These are phyloP conservation scores for Annulohypoxylon maeteangense DNA, from an alignment of 495 filamentous ascomycete species.

Conservation along the genomic window DNA sequence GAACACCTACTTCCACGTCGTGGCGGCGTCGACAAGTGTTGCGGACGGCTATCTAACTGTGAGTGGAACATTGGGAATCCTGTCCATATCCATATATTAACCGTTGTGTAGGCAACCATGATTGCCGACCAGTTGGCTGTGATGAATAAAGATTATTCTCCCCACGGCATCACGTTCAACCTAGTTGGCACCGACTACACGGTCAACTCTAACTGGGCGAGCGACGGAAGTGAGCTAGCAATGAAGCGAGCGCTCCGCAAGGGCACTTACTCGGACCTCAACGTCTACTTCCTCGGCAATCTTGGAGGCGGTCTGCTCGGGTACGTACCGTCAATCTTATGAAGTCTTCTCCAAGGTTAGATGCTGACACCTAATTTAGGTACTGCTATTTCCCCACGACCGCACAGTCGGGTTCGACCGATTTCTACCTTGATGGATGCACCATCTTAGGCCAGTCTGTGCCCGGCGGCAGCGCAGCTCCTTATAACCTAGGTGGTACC, in stretches of 20 bases:
- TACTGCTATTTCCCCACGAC: conserved; percentile 65
- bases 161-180: conserved; percentile 64
- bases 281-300: conserved; percentile 71
- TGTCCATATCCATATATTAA: conserved; percentile 26
- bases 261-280: conserved; percentile 69
- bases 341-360: background rate
- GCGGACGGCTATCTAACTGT: conserved; percentile 64
- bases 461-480: conserved; percentile 61
- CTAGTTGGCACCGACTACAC: conserved; percentile 64
- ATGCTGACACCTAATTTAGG: conserved; percentile 1
- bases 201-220: conserved; percentile 67
- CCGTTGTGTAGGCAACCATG: conserved; percentile 44
- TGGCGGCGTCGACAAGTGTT: conserved; percentile 58
- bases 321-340: conserved; percentile 2
- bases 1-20: conserved; percentile 71
- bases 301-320: conserved; percentile 62
- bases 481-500: conserved; percentile 69
- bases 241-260: conserved; percentile 70
- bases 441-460: conserved; percentile 64
- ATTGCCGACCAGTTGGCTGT: conserved; percentile 56
- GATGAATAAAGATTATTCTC: conserved; percentile 63
- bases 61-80: conserved; percentile 2
- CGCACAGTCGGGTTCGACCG: conserved; percentile 46
- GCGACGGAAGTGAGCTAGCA: conserved; percentile 56
- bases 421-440: conserved; percentile 68